Evolutionary conservation across 345 rosid genomes (phyloP), one percentile per base, ranked within the genome.

Genomic region (Salix viminalis): DNA sequence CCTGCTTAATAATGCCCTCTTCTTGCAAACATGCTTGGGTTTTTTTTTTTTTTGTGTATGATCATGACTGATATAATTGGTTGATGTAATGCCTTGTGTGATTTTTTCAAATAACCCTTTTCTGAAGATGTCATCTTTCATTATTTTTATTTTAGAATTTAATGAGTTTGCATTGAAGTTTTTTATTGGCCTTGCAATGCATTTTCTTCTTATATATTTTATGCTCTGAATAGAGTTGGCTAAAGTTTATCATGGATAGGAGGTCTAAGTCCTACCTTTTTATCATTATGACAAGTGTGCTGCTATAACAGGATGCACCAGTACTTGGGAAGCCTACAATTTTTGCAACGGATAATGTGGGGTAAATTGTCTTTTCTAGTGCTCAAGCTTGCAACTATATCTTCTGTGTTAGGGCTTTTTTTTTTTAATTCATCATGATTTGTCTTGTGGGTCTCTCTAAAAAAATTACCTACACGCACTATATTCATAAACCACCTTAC

Each of bases 311-410:
- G 99, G 99, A 90, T 67, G 92, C 91, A 36, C 99, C 99, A 65
- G 71, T 94, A 58, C 85, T 96, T 58, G 97, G 99, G 82, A 91
- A 90, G 87, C 97, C 98, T 60, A 86, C 88, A 67, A 80, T 90
- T 65, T 79, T 84, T 81, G 85, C 88, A 50, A 85, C 85, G 48
- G 87, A 90, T 81, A 71, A 72, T 69, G 71, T 77, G 54, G 91
- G 99, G 99, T 96, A 92, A 86, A 77, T 79, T 71, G 67, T 81
- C 73, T 84, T 50, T 77, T 32, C 64, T 75, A 41, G 24, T 75
- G 71, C 71, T 76, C 16, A 41, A 23, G 65, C 73, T 69, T 70
- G 8, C 41, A 2, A 7, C 28, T 67, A 32, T 58, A 54, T 16
- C 50, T 46, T 46, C 61, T 60, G 9, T 73, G 70, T 71, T 67